phyloP scores from a whole-genome alignment of 371 early-diverging fungal genomes.

The Zychaea mexicana region DNA sequence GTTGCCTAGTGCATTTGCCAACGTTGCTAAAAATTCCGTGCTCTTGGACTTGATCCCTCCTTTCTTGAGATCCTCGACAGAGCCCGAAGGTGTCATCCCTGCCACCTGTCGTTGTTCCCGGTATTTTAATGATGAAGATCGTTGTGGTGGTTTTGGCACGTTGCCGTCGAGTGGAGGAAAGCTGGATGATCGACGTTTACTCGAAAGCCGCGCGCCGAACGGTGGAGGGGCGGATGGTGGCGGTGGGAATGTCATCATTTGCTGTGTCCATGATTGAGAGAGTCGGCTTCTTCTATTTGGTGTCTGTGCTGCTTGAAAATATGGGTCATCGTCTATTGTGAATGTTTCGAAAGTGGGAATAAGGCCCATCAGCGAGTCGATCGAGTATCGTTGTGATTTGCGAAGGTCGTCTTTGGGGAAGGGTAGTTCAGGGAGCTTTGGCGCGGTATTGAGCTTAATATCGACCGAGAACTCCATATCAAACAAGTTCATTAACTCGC shows the following conservation, averaged over 20 bases:
- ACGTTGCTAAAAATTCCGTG: conserved; percentile 9
- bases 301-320: conserved; percentile 9
- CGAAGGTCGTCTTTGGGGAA: conserved; percentile 14
- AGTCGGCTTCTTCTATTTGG: conserved; percentile 9
- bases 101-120: conserved; percentile 10
- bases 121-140: conserved; percentile 27
- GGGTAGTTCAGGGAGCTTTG: conserved; percentile 43
- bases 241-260: conserved; percentile 30
- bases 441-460: conserved; percentile 41
- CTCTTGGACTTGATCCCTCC: conserved; percentile 16
- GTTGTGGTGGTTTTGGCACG: conserved; percentile 20
- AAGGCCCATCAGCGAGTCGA: conserved; percentile 30
- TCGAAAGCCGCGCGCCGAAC: conserved; percentile 6
- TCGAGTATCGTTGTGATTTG: conserved; percentile 17
- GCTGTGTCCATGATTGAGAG: conserved; percentile 11
- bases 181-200: conserved; percentile 18
- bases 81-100: background rate
- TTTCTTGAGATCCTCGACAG: background rate
- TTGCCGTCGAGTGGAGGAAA: conserved; percentile 11
- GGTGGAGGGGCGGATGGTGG: conserved; percentile 23
- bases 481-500: conserved; percentile 52
- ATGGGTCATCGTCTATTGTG: conserved; percentile 19
- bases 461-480: conserved; percentile 57
- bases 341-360: conserved; percentile 33
- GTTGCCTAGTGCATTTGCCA: conserved; percentile 9